Conservation (phyloP, 441 rosid species). For the Metrosideros polymorpha region DNA sequence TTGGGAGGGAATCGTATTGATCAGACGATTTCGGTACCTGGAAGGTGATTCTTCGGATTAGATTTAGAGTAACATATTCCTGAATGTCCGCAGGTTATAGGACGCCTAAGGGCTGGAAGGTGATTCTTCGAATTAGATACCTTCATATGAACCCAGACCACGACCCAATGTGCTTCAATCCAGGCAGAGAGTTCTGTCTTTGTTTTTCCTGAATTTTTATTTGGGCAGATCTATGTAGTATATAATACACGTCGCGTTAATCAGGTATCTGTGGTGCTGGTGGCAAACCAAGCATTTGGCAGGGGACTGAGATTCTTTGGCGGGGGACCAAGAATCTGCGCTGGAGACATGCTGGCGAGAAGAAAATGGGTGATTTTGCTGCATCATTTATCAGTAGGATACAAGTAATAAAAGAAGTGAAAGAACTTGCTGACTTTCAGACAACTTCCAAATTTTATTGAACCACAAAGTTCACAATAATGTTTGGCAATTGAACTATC, state of each 20-base stretch:
- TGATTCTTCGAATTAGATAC: constrained; percentile 23
- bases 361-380: constrained; percentile 18
- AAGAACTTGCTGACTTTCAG: background rate
- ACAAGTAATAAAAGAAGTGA: constrained; percentile 18
- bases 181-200: constrained; percentile 19
- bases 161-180: constrained; percentile 31
- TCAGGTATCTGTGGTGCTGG: constrained; percentile 18
- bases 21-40: background rate
- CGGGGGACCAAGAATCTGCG: constrained; percentile 25
- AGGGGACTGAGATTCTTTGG: too few species aligned
- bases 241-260: background rate
- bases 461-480: background rate
- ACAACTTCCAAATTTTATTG: too few species aligned
- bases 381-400: constrained; percentile 29
- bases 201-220: background rate
- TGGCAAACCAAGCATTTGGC: constrained; percentile 19
- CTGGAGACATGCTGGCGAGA: constrained; percentile 33
- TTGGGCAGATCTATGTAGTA: background rate
- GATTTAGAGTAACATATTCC: background rate
- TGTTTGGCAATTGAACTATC: background rate
- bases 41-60: background rate
- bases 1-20: background rate
- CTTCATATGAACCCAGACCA: constrained; percentile 23
- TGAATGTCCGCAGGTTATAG: constrained; percentile 13
- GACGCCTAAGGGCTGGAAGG: constrained; percentile 35